phyloP scores from a whole-genome alignment of 768 basidiomycete species.

The Suillus bovinus region DNA sequence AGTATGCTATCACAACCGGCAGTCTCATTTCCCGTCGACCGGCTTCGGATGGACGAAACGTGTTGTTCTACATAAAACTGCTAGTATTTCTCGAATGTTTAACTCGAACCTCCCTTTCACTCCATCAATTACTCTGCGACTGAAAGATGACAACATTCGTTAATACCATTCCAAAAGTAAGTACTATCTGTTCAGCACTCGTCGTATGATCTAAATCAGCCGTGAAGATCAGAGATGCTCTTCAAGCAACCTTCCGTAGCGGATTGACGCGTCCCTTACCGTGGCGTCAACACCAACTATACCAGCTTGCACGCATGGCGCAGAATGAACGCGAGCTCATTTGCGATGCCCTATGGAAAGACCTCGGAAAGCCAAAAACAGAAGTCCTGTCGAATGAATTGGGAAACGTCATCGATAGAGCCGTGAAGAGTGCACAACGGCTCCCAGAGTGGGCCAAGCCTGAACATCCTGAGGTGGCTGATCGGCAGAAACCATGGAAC shows the following conservation, averaged over 20 bases:
- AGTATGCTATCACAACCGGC: too few species aligned
- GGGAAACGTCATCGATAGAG: slow-evolving; percentile 40
- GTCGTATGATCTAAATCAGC: not conserved
- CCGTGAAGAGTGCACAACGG: slow-evolving; percentile 44
- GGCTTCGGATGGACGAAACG: too few species aligned
- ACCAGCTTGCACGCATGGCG: slow-evolving; percentile 59
- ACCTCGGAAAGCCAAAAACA: slow-evolving; percentile 49
- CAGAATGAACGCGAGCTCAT: slow-evolving; percentile 61
- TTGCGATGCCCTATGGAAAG: slow-evolving; percentile 39
- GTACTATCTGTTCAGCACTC: not conserved
- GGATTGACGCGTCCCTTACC: slow-evolving; percentile 51
- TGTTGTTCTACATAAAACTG: too few species aligned
- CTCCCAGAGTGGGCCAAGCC: slow-evolving; percentile 61
- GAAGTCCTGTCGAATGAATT: slow-evolving; percentile 45
- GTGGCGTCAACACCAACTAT: slow-evolving; percentile 69
- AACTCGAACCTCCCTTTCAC: too few species aligned
- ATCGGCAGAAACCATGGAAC: slow-evolving; percentile 50
- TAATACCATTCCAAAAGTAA: slow-evolving; percentile 29
- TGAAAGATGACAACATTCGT: slow-evolving; percentile 11
- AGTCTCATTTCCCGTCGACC: too few species aligned
- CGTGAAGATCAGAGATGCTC: slow-evolving; percentile 34
- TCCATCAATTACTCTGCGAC: not conserved
- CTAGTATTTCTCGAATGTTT: too few species aligned
- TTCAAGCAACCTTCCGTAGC: slow-evolving; percentile 49
- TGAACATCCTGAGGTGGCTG: slow-evolving; percentile 36